Conservation (phyloP, 805 yeast genomes). For the Wickerhamiella kazuoi region DNA sequence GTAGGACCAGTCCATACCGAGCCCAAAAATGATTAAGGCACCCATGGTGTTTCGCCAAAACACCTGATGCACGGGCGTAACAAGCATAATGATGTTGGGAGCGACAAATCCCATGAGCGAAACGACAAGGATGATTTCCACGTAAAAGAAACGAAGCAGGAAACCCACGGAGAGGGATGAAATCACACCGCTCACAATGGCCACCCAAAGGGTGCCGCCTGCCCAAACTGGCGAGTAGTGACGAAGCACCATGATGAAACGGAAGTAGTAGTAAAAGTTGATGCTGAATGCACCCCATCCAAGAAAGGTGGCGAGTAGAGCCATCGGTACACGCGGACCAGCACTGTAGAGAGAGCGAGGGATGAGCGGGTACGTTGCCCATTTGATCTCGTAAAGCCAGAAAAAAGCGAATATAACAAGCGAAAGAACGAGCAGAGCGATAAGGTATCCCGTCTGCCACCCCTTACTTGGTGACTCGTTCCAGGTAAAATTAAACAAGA, state of each 20-base stretch:
- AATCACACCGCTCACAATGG: constrained; percentile 33
- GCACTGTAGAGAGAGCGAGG: constrained; percentile 32
- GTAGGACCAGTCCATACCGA: constrained; percentile 67
- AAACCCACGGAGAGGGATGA: constrained; percentile 39
- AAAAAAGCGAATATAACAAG: constrained; percentile 28
- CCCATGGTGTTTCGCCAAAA: constrained; percentile 45
- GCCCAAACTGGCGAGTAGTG: constrained; percentile 30
- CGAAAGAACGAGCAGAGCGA: constrained; percentile 38
- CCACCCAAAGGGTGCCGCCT: constrained; percentile 30
- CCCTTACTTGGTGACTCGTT: constrained; percentile 62
- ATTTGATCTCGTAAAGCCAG: constrained; percentile 30
- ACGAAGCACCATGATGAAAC: constrained; percentile 32
- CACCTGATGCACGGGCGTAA: constrained; percentile 35
- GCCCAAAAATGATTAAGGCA: constrained; percentile 35
- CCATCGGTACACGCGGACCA: constrained; percentile 8
- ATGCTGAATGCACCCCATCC: constrained; percentile 74
- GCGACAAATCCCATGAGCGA: constrained; percentile 37
- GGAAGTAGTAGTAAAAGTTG: constrained; percentile 49
- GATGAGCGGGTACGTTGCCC: constrained; percentile 33
- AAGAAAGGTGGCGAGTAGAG: constrained; percentile 32
- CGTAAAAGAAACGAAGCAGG: constrained; percentile 29
- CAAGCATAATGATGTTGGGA: constrained; percentile 25
- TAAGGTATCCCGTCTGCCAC: constrained; percentile 43
- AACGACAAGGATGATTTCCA: constrained; percentile 32
- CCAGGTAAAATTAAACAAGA: constrained; percentile 50